These are phyloP conservation scores for Gracilaria caudata DNA, from an alignment of 23 red algal species.

Conservation along the genomic window DNA sequence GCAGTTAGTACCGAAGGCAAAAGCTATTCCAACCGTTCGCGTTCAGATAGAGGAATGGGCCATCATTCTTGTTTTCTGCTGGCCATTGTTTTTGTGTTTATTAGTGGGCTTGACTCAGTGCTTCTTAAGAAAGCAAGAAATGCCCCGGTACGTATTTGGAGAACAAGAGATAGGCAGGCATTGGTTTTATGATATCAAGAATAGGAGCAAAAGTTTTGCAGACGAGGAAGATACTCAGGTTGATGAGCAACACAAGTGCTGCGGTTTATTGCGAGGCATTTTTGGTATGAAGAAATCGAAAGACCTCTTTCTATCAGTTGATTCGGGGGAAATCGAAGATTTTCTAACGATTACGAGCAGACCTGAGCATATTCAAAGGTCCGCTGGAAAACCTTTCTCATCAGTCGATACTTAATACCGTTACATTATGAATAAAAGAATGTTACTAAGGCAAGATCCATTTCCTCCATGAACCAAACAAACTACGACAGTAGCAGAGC, in stretches of 20 bases:
- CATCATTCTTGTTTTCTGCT: not conserved
- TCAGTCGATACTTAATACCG: not conserved
- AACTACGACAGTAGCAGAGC: too few species aligned
- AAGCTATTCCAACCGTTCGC: not conserved
- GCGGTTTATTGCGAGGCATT: not conserved
- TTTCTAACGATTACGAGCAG: not conserved
- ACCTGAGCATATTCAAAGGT: not conserved
- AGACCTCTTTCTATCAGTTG: conserved; percentile 27
- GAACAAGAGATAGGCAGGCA: not conserved
- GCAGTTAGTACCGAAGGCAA: not conserved
- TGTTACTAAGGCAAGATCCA: too few species aligned
- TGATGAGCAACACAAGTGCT: not conserved
- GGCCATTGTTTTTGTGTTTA: conserved; percentile 3
- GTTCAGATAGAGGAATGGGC: conserved; percentile 28
- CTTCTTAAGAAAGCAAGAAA: not conserved
- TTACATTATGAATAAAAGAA: too few species aligned
- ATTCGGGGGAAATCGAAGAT: not conserved
- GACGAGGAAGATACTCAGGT: not conserved
- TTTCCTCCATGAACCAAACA: too few species aligned
- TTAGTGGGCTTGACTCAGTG: not conserved
- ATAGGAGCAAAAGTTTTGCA: not conserved
- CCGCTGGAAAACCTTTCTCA: not conserved
- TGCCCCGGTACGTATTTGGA: conserved; percentile 2
- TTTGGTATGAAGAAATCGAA: conserved; percentile 4
- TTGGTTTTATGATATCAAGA: conserved; percentile 4